These are phyloP conservation scores for Pyrenophora graminea DNA, from an alignment of 2,329 filamentous ascomycete genomes.

Conservation along the genomic window DNA sequence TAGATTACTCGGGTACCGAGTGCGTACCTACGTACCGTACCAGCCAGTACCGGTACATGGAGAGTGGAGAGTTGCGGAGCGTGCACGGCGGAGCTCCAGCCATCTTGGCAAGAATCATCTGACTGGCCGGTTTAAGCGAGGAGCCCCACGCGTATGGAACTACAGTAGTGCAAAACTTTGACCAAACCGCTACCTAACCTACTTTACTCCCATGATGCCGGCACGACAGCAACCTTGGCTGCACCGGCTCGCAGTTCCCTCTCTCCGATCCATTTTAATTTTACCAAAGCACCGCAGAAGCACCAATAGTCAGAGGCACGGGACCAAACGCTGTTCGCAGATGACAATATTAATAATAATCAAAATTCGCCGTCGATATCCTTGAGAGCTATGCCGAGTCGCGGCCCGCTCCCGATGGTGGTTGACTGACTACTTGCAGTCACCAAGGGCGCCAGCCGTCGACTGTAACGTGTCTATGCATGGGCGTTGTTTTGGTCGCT, in stretches of 20 bases:
- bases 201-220: constrained; percentile 1
- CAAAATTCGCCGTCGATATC: not conserved
- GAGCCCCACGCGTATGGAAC: constrained; percentile 1
- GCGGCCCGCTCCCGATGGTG: constrained; percentile 13
- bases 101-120: not conserved
- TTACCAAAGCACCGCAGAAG: not conserved
- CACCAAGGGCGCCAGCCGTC: constrained; percentile 4
- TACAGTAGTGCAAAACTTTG: constrained; percentile 12
- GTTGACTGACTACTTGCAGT: not conserved
- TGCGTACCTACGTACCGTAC: too few relatives aligned
- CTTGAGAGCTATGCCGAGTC: constrained; percentile 15
- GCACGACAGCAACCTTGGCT: constrained; percentile 7
- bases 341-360: too few relatives aligned
- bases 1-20: too few relatives aligned
- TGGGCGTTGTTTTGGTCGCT: not conserved
- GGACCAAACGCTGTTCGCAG: too few relatives aligned
- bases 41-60: too few relatives aligned
- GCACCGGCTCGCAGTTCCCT: constrained; percentile 1
- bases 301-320: not conserved
- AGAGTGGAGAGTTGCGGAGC: not conserved
- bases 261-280: not conserved
- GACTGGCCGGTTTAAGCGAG: constrained; percentile 8
- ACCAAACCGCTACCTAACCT: constrained; percentile 9
- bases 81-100: not conserved
- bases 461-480: constrained; percentile 24